Base-by-base conservation (phyloP, 1,284 basidiomycete genomes). In the Apiotrichum gamsii region DNA sequence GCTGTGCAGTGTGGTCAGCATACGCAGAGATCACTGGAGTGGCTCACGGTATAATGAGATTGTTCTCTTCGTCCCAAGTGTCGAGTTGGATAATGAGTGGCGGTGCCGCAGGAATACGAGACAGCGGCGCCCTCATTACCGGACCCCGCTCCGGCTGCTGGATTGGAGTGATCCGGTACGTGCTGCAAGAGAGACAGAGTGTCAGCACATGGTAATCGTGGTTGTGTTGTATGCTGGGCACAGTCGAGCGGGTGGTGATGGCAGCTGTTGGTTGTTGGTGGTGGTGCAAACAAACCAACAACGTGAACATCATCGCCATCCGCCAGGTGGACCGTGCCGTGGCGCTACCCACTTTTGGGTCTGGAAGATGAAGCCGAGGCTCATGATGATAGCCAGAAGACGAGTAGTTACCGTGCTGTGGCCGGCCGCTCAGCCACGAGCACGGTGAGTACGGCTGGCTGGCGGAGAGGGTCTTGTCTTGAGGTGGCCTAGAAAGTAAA, bases 61-160 rank as follows among this genome's bases (percentile, higher is more conserved):
- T 49, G 6, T 59, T 61, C 5, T 80, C 42, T 0, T 41, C 24
- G 39, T 88, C 85, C 63, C 80, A 77, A 54, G 88, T 80, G 41
- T 80, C 82, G 44, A 91, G 77, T 59, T 83, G 83, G 20, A 84
- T 83, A 51, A 91, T 80, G 32, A 87, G 76, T 10, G 88, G 84
- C 35, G 89, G 88, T 14, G 84, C 80, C 44, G 91, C 74, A 5
- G 88, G 86, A 35, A 91, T 72, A 41, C 88, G 82, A 45, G 86
- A 89, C 44, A 91, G 77, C 43, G 78, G 81, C 18, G 80, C 78
- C 39, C 78, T 82, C 72, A 88, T 90, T 65, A 87, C 86, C 39
- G 88, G 85, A 31, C 85, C 82, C 51, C 78, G 77, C 54, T 80
- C 75, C 18, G 88, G 88, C 49, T 89, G 82, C 63, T 91, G 88